Evolutionary conservation across 139 green algal genomes (phyloP).

Genomic region (Haematococcus lacustris): DNA sequence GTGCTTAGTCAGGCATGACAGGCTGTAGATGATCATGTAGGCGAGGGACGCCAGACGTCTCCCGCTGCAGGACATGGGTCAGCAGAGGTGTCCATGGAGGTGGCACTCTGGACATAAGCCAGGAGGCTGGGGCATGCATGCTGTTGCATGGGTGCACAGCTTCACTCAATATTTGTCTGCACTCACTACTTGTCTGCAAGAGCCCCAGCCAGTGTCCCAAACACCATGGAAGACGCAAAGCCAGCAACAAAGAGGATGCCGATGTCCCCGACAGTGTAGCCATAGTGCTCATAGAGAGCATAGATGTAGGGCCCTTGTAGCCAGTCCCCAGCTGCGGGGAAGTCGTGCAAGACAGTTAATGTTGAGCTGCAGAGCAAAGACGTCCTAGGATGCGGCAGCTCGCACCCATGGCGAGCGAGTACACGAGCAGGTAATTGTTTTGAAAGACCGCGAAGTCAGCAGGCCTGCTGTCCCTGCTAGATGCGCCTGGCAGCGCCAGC

Average conservation of each 20-base stretch:
- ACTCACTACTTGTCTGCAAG: constrained; percentile 85
- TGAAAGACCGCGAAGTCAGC: constrained; percentile 79
- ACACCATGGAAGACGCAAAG: constrained; percentile 93
- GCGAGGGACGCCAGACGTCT: background rate
- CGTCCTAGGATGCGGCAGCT: background rate
- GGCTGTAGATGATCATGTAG: constrained; percentile 83
- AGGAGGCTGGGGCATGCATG: too few relatives aligned
- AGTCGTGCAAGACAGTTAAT: background rate
- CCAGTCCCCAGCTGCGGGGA: constrained; percentile 77
- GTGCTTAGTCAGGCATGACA: constrained; percentile 94
- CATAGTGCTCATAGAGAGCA: constrained; percentile 93
- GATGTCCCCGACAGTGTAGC: constrained; percentile 76
- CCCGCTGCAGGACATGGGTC: too few relatives aligned
- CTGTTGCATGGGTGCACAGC: too few relatives aligned
- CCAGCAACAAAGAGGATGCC: constrained; percentile 94
- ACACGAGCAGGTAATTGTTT: constrained; percentile 93
- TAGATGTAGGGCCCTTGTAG: constrained; percentile 97
- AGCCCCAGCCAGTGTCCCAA: constrained; percentile 89
- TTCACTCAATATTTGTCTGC: too few relatives aligned
- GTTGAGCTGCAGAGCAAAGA: background rate
- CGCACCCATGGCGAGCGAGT: constrained; percentile 93
- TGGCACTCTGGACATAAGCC: too few relatives aligned
- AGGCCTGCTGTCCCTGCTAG: too few relatives aligned
- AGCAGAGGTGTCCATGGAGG: too few relatives aligned
- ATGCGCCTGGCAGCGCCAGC: too few relatives aligned